phyloP scores from a whole-genome alignment of 2,329 filamentous ascomycete species.

The Fusarium coicis region DNA sequence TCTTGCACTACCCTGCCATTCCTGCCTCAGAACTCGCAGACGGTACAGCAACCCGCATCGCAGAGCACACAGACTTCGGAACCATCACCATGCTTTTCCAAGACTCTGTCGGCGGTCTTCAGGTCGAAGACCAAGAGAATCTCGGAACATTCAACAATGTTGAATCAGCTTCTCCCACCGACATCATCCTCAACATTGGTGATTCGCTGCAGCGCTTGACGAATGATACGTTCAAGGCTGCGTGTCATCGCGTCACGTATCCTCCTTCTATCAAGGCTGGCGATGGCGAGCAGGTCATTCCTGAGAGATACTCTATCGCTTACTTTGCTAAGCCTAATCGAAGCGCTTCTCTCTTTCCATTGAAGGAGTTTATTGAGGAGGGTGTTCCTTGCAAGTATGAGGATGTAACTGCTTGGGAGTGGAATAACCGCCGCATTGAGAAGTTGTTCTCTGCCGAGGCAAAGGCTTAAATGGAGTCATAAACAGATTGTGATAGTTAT shows the following conservation, averaged over 20 bases:
- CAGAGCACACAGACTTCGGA: slow-evolving; percentile 50
- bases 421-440: slow-evolving; percentile 43
- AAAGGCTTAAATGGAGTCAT: neutral
- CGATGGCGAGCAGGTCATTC: slow-evolving; percentile 38
- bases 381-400: slow-evolving; percentile 43
- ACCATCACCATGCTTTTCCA: slow-evolving; percentile 49
- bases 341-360: slow-evolving; percentile 41
- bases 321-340: slow-evolving; percentile 49
- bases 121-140: slow-evolving; percentile 44
- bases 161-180: slow-evolving; percentile 35
- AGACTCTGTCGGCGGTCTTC: slow-evolving; percentile 44
- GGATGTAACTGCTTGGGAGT: slow-evolving; percentile 50
- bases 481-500: neutral
- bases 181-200: slow-evolving; percentile 54
- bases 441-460: slow-evolving; percentile 32
- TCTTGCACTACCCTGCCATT: slow-evolving; percentile 64
- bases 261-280: slow-evolving; percentile 38
- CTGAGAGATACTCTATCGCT: slow-evolving; percentile 43
- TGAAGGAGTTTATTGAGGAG: slow-evolving; percentile 46
- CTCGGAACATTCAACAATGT: slow-evolving; percentile 42
- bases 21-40: slow-evolving; percentile 44
- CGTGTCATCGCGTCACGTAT: slow-evolving; percentile 49
- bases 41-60: slow-evolving; percentile 44
- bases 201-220: slow-evolving; percentile 54
- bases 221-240: slow-evolving; percentile 49